phyloP scores from a whole-genome alignment of 257 asterid genomes.

The Jacaranda mimosifolia region DNA sequence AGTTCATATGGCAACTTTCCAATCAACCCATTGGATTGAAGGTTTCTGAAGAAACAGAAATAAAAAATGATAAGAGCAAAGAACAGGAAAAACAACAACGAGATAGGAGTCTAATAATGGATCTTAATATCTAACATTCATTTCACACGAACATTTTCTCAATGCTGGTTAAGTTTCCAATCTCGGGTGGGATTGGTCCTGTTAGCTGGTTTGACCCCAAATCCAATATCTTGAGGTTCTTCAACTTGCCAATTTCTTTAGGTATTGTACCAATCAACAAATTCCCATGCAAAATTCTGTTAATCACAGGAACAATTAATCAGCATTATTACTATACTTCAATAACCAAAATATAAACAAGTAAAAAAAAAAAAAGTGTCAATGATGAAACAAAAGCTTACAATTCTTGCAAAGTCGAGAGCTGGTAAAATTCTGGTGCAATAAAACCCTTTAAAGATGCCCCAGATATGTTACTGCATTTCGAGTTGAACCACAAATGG shows the following conservation, averaged over 20 bases:
- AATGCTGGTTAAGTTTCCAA: conserved; percentile 71
- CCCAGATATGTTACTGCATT: conserved; percentile 83
- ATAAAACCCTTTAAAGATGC: conserved; percentile 86
- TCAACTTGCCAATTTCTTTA: conserved; percentile 81
- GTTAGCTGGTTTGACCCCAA: conserved; percentile 82
- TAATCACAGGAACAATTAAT: conserved; percentile 31
- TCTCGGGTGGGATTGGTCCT: conserved; percentile 86
- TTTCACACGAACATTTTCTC: conserved; percentile 68
- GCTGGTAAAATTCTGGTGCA: conserved; percentile 73
- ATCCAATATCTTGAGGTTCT: conserved; percentile 76
- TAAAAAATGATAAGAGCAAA: not conserved
- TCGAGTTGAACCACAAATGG: conserved; percentile 23
- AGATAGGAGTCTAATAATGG: conserved; percentile 21
- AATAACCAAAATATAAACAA: not conserved
- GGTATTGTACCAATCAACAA: conserved; percentile 84
- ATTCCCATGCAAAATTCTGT: conserved; percentile 83
- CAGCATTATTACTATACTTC: conserved; percentile 12
- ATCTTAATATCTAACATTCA: conserved; percentile 22
- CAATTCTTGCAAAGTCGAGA: conserved; percentile 79
- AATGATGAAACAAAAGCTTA: conserved; percentile 44
- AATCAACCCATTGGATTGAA: conserved; percentile 80
- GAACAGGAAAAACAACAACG: not conserved
- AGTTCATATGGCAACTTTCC: conserved; percentile 83
- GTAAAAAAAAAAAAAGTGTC: not conserved
- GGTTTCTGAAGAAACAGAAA: conserved; percentile 58